phyloP scores from a whole-genome alignment of 345 rosid species.

The Acer yangbiense region DNA sequence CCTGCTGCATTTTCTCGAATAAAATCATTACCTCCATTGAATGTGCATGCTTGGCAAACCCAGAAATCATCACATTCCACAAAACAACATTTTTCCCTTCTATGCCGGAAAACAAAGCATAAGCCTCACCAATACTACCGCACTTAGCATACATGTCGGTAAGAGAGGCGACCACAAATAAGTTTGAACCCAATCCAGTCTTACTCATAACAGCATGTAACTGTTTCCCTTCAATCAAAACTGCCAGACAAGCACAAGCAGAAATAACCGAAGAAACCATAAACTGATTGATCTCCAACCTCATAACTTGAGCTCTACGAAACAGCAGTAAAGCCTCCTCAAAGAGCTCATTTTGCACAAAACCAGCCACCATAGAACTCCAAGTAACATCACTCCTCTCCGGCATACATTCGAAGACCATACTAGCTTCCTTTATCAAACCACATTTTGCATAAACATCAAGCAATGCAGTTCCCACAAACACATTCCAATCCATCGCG shows the following conservation, averaged over 20 bases:
- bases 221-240: conserved; percentile 72
- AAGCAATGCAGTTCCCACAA: conserved; percentile 75
- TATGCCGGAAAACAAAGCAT: conserved; percentile 43
- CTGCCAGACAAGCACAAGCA: conserved; percentile 77
- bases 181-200: conserved; percentile 58
- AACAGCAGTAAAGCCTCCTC: conserved; percentile 71
- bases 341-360: conserved; percentile 64
- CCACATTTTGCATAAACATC: conserved; percentile 80
- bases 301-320: conserved; percentile 37
- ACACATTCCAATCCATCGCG: conserved; percentile 48
- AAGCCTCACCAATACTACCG: conserved; percentile 66
- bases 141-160: conserved; percentile 89
- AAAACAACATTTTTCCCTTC: conserved; percentile 56
- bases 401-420: conserved; percentile 59
- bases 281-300: conserved; percentile 55
- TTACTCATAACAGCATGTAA: conserved; percentile 62
- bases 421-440: conserved; percentile 45
- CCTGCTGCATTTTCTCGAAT: conserved; percentile 87
- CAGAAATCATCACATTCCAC: conserved; percentile 83
- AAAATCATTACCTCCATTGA: conserved; percentile 67
- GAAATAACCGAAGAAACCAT: conserved; percentile 63
- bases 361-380: conserved; percentile 85
- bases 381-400: conserved; percentile 76
- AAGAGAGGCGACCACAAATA: conserved; percentile 65
- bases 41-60: conserved; percentile 66